phyloP scores from a whole-genome alignment of 768 basidiomycete species.

The Amanita brunnescens region DNA sequence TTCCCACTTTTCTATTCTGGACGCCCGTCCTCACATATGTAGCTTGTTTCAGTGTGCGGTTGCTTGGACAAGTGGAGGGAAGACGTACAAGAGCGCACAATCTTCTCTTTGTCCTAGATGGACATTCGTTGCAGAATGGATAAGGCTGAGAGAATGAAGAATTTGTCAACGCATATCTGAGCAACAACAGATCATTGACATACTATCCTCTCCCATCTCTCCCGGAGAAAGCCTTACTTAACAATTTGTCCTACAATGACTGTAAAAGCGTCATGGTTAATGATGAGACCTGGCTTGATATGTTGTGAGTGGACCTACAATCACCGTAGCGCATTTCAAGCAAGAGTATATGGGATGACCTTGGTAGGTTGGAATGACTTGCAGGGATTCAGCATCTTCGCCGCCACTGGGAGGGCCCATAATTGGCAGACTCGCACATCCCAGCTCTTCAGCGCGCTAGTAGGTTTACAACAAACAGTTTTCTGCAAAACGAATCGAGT shows the following conservation, averaged over 20 bases:
- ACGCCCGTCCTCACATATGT: slow-evolving; percentile 53
- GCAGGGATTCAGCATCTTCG: slow-evolving; percentile 22
- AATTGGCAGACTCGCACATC: neutral
- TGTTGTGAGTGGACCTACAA: slow-evolving; percentile 40
- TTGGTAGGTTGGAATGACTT: slow-evolving; percentile 52
- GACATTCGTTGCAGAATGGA: slow-evolving; percentile 72
- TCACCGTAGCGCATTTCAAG: slow-evolving; percentile 57
- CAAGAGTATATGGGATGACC: slow-evolving; percentile 67
- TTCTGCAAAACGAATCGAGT: no score
- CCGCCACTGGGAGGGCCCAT: slow-evolving; percentile 26
- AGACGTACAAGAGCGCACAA: slow-evolving; percentile 53
- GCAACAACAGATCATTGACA: slow-evolving; percentile 22
- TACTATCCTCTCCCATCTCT: slow-evolving; percentile 77
- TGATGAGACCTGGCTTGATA: neutral
- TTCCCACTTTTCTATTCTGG: no score
- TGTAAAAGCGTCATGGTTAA: slow-evolving; percentile 18
- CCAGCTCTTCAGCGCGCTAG: no score
- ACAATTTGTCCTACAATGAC: slow-evolving; percentile 78
- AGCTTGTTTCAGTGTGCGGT: neutral
- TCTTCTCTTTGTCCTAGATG: slow-evolving; percentile 70
- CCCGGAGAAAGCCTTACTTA: slow-evolving; percentile 80
- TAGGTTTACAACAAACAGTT: no score
- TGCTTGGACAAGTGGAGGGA: neutral
- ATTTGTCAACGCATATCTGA: neutral
- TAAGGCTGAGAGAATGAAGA: slow-evolving; percentile 37